Percentiles rank a stretch among this genome's conserved stretches.
phyloP scores from a whole-genome alignment of 2,329 filamentous ascomycete species.

The Penicillium occitanis region DNA sequence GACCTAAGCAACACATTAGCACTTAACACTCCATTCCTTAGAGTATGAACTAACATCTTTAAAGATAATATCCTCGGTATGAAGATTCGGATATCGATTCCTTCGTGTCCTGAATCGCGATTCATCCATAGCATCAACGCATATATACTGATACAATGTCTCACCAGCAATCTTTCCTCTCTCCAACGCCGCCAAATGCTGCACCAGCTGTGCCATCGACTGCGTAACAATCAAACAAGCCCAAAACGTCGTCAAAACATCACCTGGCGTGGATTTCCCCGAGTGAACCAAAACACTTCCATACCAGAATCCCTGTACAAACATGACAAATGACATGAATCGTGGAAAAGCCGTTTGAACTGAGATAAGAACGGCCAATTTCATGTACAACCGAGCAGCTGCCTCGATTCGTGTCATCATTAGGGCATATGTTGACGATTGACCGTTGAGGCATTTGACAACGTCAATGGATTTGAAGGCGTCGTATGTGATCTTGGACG shows the following conservation, averaged over 20 bases:
- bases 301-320: constrained; percentile 89
- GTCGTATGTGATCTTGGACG: constrained; percentile 69
- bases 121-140: constrained; percentile 27
- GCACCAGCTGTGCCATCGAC: constrained; percentile 69
- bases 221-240: constrained; percentile 74
- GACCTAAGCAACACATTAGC: constrained; percentile 53
- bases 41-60: constrained; percentile 53
- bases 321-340: constrained; percentile 73
- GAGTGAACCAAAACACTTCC: constrained; percentile 67
- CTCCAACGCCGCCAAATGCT: constrained; percentile 72
- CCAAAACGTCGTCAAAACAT: constrained; percentile 83
- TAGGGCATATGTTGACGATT: constrained; percentile 65
- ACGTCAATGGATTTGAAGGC: constrained; percentile 74
- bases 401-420: constrained; percentile 60
- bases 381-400: constrained; percentile 63
- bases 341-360: constrained; percentile 71
- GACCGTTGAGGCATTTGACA: constrained; percentile 82
- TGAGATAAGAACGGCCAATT: constrained; percentile 68
- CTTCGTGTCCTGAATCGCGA: constrained; percentile 25
- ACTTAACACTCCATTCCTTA: neutral
- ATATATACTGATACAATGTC: constrained; percentile 55
- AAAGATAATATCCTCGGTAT: constrained; percentile 68
- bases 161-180: constrained; percentile 75
- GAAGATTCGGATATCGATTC: constrained; percentile 41
- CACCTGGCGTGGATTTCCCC: constrained; percentile 59